Evolutionary conservation across 495 filamentous ascomycete species (phyloP), one percentile per base, ranked within the genome.

Genomic region (Daldinia bambusicola): DNA sequence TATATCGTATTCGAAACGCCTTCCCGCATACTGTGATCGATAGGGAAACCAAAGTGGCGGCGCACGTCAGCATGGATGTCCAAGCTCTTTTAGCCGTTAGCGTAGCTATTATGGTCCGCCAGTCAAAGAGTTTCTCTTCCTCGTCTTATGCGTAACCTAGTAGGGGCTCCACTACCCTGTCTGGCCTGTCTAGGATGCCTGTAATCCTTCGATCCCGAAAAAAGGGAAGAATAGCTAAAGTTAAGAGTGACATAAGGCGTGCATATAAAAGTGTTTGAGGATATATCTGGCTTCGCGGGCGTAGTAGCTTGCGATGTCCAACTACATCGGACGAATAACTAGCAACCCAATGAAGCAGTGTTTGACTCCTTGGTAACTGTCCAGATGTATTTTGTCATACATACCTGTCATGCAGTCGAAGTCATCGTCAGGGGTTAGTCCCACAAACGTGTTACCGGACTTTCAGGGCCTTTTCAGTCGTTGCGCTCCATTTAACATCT

Each of bases 391-490:
- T 59, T 20, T 59, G 55, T 67, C 43, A 60, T 60, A 68, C 64
- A 8, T 22, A 8, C 64, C 18, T 22, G 18, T 22, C 41, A 45
- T 51, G 31, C 50, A 32, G 48, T 61, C 45, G 66, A 69, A 34
- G 66, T 63, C 70, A 73, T 73, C 66, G 66, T 66, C 66, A 73
- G 60, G 56, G 61, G 55, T 41, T 43, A 22, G 65, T 68, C 14
- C 70, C 70, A 68, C 70, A 65, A 58, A 50, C 14, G 18, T 38
- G 55, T 13, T 57, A 22, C 55, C 34, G 55, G 34, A 57, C 55
- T 57, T 57, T 34, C 18, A 38, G 34, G 55, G 10, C 32, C 34
- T 36, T 41, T 57, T 57, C 56, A 55, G 45, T 32, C 65, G 22
- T 72, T 31, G n/a, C 43, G 64, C 10, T 61, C 70, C 60, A 53